Conservation (phyloP, 495 filamentous ascomycete genomes). For the Penicillium flavigenum region DNA sequence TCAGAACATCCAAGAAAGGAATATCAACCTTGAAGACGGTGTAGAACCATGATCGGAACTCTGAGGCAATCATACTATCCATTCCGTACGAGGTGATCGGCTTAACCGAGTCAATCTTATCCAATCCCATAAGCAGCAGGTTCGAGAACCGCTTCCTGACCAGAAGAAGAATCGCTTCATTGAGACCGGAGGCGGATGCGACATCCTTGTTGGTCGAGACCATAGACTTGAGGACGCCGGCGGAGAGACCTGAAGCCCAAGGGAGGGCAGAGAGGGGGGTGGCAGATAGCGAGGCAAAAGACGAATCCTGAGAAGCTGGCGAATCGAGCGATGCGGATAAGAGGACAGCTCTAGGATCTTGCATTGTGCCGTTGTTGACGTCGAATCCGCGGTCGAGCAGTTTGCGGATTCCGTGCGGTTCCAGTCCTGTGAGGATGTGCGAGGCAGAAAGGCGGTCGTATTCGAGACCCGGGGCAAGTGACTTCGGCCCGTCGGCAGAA, state of each 20-base stretch:
- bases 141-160: constrained; percentile 31
- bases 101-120: constrained; percentile 17
- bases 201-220: too few relatives aligned
- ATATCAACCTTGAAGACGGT: constrained; percentile 43
- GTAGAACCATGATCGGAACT: constrained; percentile 49
- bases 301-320: too few relatives aligned
- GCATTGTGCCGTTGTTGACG: not conserved
- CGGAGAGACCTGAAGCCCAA: too few relatives aligned
- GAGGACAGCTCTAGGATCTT: not conserved
- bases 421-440: constrained; percentile 33
- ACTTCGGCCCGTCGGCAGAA: not conserved
- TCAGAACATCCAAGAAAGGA: constrained; percentile 22
- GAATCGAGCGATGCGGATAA: too few relatives aligned
- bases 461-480: not conserved
- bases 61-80: constrained; percentile 49
- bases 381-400: not conserved
- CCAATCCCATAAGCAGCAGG: constrained; percentile 28
- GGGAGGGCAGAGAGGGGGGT: too few relatives aligned
- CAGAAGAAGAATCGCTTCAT: not conserved
- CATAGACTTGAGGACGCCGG: too few relatives aligned
- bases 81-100: constrained; percentile 41
- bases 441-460: constrained; percentile 2
- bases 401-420: constrained; percentile 28
- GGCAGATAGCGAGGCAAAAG: too few relatives aligned
- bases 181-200: too few relatives aligned